Evolutionary conservation across 139 green algal genomes (phyloP), one percentile per base, ranked within the genome.

Genomic region (Edaphochlamys debaryana): DNA sequence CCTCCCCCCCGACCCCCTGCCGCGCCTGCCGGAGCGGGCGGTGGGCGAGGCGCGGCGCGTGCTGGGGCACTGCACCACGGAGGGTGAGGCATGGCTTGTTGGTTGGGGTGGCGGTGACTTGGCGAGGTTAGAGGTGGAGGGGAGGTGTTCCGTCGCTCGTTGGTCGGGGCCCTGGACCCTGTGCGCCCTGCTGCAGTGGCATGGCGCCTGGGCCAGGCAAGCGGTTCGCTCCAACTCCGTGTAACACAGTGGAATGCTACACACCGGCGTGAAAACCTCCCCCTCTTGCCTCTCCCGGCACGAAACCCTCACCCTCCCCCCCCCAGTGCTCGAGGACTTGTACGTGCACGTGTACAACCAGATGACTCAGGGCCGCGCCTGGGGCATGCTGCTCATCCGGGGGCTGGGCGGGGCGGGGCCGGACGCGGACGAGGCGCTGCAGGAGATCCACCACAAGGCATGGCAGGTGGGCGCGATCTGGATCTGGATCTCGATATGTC

Each of bases 241-340:
- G n/a, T n/a, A n/a, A n/a, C n/a, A n/a, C n/a, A n/a, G n/a, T n/a
- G n/a, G n/a, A n/a, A n/a, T n/a, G n/a, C n/a, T n/a, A n/a, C n/a
- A n/a, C n/a, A n/a, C n/a, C n/a, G n/a, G n/a, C n/a, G n/a, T n/a
- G n/a, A n/a, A n/a, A 9, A 13, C 45, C 13, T 13, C 6, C 60
- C 6, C 38, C 38, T 54, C 20, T 23, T 3, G 23, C 23, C 8
- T 40, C 69, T 45, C 48, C n/a, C n/a, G 13, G 4, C n/a, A 19
- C 30, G 8, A 19, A 3, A 19, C 45, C n/a, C 45, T 2, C 30
- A 45, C 69, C n/a, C 45, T 32, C n/a, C n/a, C 22, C 25, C 7
- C 30, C 40, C 7, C 76, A 82, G 76, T 64, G 11, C 32, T 82
- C n/a, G 76, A 82, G 76, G 76, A 82, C 60, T 27, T 82, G 63